Evolutionary conservation across 1,284 basidiomycete genomes (phyloP), one percentile per base, ranked within the genome.

Genomic region (Afroboletus lepidellus): DNA sequence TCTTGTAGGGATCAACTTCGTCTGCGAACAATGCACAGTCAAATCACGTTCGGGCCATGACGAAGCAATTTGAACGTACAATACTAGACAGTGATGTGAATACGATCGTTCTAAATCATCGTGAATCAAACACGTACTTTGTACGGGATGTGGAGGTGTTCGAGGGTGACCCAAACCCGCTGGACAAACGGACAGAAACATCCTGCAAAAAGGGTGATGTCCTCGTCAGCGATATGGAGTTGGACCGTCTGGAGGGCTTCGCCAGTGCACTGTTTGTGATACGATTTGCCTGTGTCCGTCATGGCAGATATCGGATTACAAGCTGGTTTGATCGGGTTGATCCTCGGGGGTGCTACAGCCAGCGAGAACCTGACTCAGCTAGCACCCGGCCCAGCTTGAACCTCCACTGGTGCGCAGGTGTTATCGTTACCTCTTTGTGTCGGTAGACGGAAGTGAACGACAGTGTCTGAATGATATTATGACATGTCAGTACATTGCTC

Each of bases 1-100:
- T 92, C 71, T 83, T 81, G 74, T 92, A 91, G 1, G 88, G 87
- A 67, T 92, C 87, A 25, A 91, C 86, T 69, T 91, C 87, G 60
- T 83, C 86, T 87, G 32, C 48, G 32, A 25, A 30, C 2, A 48
- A 32, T 2, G 9, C 5, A 13, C 8, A 13, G 32, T 47, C 33
- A 24, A 3, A 12, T 39, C 27, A 41, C 42, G 27, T 34, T 42
- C 20, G 3, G 13, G 23, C 16, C 9, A 45, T 2, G n/a, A 8
- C 16, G 8, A 2, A 20, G 42, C 36, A 21, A 1, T 8, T 27
- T 36, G 33, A 18, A 65, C 72, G 50, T 43, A 74, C 73, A 69
- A 46, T 77, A 77, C 70, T 74, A 48, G 15, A 32, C 16, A 20
- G 8, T 32, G 0, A 7, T 15, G 3, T 18, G 32, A 37, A 29